These are phyloP conservation scores for Acer saccharum DNA, from an alignment of 345 rosid genomes.

Conservation along the genomic window DNA sequence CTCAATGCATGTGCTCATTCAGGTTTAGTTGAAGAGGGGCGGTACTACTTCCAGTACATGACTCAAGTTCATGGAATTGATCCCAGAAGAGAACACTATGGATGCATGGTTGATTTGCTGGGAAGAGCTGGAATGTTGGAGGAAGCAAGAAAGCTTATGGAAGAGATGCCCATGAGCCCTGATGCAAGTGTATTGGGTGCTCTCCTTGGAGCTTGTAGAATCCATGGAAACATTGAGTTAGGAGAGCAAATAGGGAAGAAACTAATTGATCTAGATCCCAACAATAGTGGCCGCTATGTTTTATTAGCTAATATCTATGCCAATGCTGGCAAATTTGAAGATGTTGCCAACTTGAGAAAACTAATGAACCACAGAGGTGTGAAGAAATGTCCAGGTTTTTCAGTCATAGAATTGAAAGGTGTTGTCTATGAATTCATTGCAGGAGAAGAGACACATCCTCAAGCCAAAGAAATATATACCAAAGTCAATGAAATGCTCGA, in stretches of 20 bases:
- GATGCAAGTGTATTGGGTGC: conserved; percentile 43
- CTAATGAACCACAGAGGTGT: conserved; percentile 46
- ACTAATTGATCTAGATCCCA: conserved; percentile 43
- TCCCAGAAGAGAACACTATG: conserved; percentile 35
- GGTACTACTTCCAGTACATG: conserved; percentile 35
- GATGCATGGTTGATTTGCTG: conserved; percentile 51
- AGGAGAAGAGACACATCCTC: conserved; percentile 37
- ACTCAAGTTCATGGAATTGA: conserved; percentile 28
- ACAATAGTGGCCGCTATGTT: conserved; percentile 47
- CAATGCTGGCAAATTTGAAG: conserved; percentile 43
- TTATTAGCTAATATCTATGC: conserved; percentile 47
- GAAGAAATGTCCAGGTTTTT: conserved; percentile 40
- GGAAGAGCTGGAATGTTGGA: conserved; percentile 46
- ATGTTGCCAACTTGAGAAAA: conserved; percentile 38
- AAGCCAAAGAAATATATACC: conserved; percentile 13
- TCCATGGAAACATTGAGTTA: conserved; percentile 32
- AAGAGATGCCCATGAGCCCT: conserved; percentile 39
- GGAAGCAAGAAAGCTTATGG: conserved; percentile 37
- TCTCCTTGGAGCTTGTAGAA: conserved; percentile 46
- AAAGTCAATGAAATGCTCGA: conserved; percentile 35
- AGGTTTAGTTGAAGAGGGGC: conserved; percentile 42
- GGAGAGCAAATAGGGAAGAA: conserved; percentile 47
- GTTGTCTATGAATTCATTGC: conserved; percentile 30
- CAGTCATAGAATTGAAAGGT: conserved; percentile 40
- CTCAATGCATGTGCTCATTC: conserved; percentile 51